Base-by-base conservation (phyloP, 1,139 yeast genomes). In the Trichomonascaceae sp. region DNA sequence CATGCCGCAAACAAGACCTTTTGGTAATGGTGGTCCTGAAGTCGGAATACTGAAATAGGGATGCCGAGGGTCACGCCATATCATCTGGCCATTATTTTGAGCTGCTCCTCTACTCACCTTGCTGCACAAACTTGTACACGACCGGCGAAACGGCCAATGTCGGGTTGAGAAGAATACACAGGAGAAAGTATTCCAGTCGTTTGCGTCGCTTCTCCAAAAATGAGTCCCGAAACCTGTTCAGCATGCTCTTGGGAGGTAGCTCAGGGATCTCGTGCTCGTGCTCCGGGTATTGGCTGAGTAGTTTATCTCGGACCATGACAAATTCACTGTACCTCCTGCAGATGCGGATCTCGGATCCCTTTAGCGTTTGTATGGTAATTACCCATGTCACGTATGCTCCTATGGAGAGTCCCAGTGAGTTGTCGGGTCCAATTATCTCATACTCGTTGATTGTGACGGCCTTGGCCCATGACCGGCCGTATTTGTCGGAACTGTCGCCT, bases 111-210 rank as follows among this genome's bases (percentile, higher is more conserved):
- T n/a, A n/a, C n/a, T 26, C 9, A 26, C 28, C 28, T 8, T 32
- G 16, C 27, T 37, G 31, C 2, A 76, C 67, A 54, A 77, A 78
- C 27, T 57, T 52, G 42, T 67, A 67, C 8, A 77, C 72, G 8
- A 65, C 59, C 1, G 50, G 51, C 17, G 69, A 56, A 34, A 62
- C 59, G 41, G 71, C 69, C 43, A 71, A 60, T 5, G 59, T 58
- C 0, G 92, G 89, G 46, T 80, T 76, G 46, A 82, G 59, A 26
- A 81, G 52, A 3, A 79, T 71, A 43, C 76, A 74, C 41, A 73
- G 70, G 47, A 78, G 50, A 54, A 82, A 81, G 67, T 76, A 81
- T 48, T 80, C 92, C 15, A 81, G 58, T 0, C 89, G 84, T 35
- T 67, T 65, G 9, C 85, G 56, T 29, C 94, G 57, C 20, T 61